These are phyloP conservation scores for Rosa persica DNA, from an alignment of 306 rosid species.

Conservation along the genomic window DNA sequence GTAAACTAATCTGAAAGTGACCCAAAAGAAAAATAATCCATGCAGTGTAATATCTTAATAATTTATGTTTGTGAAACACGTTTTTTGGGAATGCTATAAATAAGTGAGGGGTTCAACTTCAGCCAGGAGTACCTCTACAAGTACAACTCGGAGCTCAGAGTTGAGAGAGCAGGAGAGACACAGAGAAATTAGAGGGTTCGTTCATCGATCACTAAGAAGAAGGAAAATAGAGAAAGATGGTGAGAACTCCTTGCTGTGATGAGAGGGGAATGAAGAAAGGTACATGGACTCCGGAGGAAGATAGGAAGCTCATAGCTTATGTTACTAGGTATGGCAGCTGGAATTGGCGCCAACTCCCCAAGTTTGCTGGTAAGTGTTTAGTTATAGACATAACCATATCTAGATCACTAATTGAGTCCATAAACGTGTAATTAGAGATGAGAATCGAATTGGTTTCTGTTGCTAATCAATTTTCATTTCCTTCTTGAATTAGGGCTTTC, in stretches of 20 bases:
- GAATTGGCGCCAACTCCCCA: conserved; percentile 97
- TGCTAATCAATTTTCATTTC: neutral
- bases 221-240: conserved; percentile 37
- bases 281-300: conserved; percentile 83
- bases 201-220: neutral
- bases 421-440: neutral
- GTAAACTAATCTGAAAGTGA: neutral
- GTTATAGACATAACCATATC: neutral
- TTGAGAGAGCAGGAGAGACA: neutral
- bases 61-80: conserved; percentile 16
- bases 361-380: conserved; percentile 62
- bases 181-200: neutral
- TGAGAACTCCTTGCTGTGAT: conserved; percentile 61
- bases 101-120: neutral
- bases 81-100: conserved; percentile 24
- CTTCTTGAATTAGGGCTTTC: conserved; percentile 37
- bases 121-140: neutral
- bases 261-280: conserved; percentile 75
- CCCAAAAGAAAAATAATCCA: neutral
- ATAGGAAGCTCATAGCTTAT: conserved; percentile 65
- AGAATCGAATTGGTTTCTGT: neutral
- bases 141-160: neutral
- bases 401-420: neutral
- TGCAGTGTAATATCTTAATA: neutral
- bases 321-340: conserved; percentile 73